These are phyloP conservation scores for Articulospora tetracladia DNA, from an alignment of 495 filamentous ascomycete genomes.

Conservation along the genomic window DNA sequence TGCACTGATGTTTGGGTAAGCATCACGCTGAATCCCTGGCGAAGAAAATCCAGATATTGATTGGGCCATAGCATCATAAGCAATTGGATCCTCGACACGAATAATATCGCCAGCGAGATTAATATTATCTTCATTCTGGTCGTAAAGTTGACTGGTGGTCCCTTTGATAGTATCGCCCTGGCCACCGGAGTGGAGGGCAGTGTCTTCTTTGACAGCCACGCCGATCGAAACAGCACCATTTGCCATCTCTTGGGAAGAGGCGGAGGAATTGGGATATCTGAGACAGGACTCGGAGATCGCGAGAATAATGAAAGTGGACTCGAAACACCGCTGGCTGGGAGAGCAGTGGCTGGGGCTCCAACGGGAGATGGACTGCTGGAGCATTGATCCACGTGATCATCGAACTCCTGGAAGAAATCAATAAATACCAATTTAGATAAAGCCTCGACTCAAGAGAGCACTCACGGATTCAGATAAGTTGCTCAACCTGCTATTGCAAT, in stretches of 20 bases:
- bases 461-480: conserved; percentile 12
- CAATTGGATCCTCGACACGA: neutral
- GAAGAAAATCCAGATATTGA: no score
- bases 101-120: neutral
- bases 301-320: neutral
- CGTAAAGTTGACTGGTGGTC: neutral
- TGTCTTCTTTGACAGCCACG: neutral
- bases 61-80: no score
- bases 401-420: conserved; percentile 18
- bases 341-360: conserved; percentile 6
- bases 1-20: neutral
- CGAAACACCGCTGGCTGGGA: neutral
- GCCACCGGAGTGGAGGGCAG: neutral
- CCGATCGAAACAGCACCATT: no score
- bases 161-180: neutral
- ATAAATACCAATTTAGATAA: neutral
- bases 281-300: neutral
- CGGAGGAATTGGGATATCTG: neutral
- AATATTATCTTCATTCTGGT: neutral
- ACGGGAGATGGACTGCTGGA: conserved; percentile 1
- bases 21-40: no score
- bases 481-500: neutral
- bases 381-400: conserved; percentile 18
- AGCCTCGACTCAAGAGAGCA: neutral
- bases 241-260: no score